Percentiles rank a stretch among this genome's conserved stretches.
Conservation (phyloP, 805 yeast species). For the Zygosaccharomyces bisporus region DNA sequence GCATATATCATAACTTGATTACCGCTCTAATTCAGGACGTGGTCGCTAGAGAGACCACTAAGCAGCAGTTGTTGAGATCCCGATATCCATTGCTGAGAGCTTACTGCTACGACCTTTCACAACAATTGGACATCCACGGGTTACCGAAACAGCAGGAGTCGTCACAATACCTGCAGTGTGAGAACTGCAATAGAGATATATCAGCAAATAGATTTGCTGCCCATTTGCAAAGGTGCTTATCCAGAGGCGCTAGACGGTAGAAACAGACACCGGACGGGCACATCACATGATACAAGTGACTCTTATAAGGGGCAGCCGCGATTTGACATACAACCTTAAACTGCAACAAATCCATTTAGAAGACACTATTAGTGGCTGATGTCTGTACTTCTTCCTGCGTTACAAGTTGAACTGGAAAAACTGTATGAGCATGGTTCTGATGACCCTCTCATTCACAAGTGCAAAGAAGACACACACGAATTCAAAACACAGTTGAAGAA, state of each 20-base stretch:
- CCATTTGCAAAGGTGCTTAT: slow-evolving; percentile 85
- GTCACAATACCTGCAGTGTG: slow-evolving; percentile 63
- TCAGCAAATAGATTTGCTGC: slow-evolving; percentile 92
- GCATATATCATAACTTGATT: slow-evolving; percentile 27
- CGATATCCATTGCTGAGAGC: slow-evolving; percentile 28
- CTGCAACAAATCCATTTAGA: background rate
- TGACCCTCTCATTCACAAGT: slow-evolving; percentile 22
- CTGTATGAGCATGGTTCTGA: slow-evolving; percentile 18
- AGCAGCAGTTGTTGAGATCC: slow-evolving; percentile 21
- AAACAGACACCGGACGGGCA: slow-evolving; percentile 1
- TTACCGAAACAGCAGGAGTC: slow-evolving; percentile 33
- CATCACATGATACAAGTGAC: background rate
- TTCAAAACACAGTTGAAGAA: slow-evolving; percentile 39
- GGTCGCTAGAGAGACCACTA: slow-evolving; percentile 28
- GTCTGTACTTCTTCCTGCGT: slow-evolving; percentile 20
- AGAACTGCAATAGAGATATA: slow-evolving; percentile 77
- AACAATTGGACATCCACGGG: slow-evolving; percentile 30
- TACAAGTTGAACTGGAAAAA: slow-evolving; percentile 22
- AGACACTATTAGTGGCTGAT: slow-evolving; percentile 13
- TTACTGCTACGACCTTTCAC: slow-evolving; percentile 28
- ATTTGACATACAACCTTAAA: background rate
- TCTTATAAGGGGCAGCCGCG: background rate
- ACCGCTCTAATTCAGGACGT: slow-evolving; percentile 33
- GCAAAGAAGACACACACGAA: slow-evolving; percentile 33
- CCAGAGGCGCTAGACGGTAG: slow-evolving; percentile 56